Base-by-base conservation (phyloP, 2,329 filamentous ascomycete species). In the Microsporum canis region DNA sequence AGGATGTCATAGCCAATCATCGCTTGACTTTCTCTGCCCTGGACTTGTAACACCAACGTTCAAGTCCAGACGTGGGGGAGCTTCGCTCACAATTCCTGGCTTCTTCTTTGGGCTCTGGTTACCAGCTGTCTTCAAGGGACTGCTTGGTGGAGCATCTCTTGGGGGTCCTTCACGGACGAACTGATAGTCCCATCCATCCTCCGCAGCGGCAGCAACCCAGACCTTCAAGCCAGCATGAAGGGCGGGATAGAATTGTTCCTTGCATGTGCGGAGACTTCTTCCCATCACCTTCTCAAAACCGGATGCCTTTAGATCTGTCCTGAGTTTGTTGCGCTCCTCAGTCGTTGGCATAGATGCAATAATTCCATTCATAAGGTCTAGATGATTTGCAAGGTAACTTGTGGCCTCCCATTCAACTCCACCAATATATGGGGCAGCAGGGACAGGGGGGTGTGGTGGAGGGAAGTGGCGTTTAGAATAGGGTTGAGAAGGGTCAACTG, bases 331-430 rank as follows among this genome's bases (percentile, higher is more conserved):
- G 63, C 94, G 88, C 62, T 88, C 85, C 29, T 81, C 74, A 1
- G 71, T 68, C 0, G 85, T 86, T 0, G 89, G 87, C 0, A 94
- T 82, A 62, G 87, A 92, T 0, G 92, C 89, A 61, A 97, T 77
- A 61, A 97, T 84, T 34, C 90, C 92, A 70, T 97, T 99, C 68
- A 97, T 77, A 8, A 99, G 84, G 70, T 97, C 94, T 7, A 99
- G 81, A 70, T 99, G 92, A 0, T 88, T 89, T 17, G 92, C 90
- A 8, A 97, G 80, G 72, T 97, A 97, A 74, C 96, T 96, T 7
- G 94, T 97, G 2, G 94, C 94, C 71, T 97, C 94, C 94, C 94
- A 97, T 75, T 99, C 94, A 7, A 97, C 94, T 60, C 94, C 92
- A 57, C 94, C 94, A 47, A 97, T 91, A 70, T 97, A 97, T 0